phyloP scores from a whole-genome alignment of 768 basidiomycete genomes.

The Porpolomopsis calyptriformis region DNA sequence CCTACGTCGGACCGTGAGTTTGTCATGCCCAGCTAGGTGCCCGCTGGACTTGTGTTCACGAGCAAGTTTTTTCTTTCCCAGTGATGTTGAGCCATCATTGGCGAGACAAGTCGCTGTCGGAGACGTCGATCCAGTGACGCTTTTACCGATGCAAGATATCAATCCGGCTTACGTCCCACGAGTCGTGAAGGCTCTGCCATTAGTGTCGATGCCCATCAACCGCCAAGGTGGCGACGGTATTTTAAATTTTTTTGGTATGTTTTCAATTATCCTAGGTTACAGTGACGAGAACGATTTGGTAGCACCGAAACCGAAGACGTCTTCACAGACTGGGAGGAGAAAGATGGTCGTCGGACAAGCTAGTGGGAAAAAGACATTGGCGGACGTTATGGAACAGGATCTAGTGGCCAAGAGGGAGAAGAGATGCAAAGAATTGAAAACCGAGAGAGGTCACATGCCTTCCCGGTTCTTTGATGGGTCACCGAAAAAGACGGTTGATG shows the following conservation, averaged over 20 bases:
- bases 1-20: conserved; percentile 61
- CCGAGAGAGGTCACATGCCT: neutral
- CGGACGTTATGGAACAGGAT: conserved; percentile 62
- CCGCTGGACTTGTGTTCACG: too few species aligned
- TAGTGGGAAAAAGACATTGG: conserved; percentile 69
- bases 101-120: conserved; percentile 63
- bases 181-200: conserved; percentile 29
- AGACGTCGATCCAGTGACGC: conserved; percentile 58
- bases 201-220: conserved; percentile 26
- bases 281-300: conserved; percentile 39
- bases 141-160: conserved; percentile 67
- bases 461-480: conserved; percentile 8
- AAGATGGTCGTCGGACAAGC: conserved; percentile 36
- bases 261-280: conserved; percentile 4
- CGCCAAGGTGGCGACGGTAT: conserved; percentile 32
- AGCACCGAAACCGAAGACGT: conserved; percentile 12
- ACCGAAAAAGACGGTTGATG: neutral
- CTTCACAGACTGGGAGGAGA: conserved; percentile 13
- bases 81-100: conserved; percentile 50
- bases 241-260: conserved; percentile 56
- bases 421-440: conserved; percentile 2
- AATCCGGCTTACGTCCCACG: conserved; percentile 54
- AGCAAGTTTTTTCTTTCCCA: conserved; percentile 22
- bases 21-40: neutral
- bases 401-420: conserved; percentile 40